Evolutionary conservation across 1,284 basidiomycete species (phyloP).

Genomic region (Naganishia albida): DNA sequence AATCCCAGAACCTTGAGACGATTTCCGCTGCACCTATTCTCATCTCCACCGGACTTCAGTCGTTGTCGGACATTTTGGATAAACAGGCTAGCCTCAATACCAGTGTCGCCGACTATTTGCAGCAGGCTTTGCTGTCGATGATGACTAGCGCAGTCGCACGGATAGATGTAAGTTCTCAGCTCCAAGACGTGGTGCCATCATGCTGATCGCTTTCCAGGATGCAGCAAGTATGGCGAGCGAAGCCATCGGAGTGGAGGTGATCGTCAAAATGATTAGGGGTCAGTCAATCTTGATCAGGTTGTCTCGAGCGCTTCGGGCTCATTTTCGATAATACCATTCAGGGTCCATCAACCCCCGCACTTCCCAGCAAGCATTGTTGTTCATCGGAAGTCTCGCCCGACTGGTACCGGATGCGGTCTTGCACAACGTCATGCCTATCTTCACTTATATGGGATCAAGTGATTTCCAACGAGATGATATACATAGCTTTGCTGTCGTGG

Average conservation of each 20-base stretch:
- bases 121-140: slow-evolving; percentile 81
- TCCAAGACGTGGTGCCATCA: too few relatives aligned
- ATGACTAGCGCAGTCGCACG: slow-evolving; percentile 69
- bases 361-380: slow-evolving; percentile 87
- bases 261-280: slow-evolving; percentile 85
- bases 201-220: slow-evolving; percentile 33
- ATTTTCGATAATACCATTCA: slow-evolving; percentile 43
- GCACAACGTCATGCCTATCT: slow-evolving; percentile 96
- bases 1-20: slow-evolving; percentile 66
- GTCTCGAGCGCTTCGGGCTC: background rate
- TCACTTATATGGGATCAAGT: slow-evolving; percentile 98
- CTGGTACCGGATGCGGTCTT: slow-evolving; percentile 87
- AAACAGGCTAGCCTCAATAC: slow-evolving; percentile 49
- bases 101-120: slow-evolving; percentile 72
- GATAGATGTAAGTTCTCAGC: slow-evolving; percentile 59
- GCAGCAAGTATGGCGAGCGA: slow-evolving; percentile 47
- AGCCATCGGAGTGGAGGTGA: slow-evolving; percentile 65
- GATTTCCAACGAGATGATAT: slow-evolving; percentile 95
- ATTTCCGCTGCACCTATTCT: slow-evolving; percentile 71
- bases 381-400: slow-evolving; percentile 80
- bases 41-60: slow-evolving; percentile 71
- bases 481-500: slow-evolving; percentile 91
- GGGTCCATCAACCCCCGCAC: slow-evolving; percentile 90
- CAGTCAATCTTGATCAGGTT: slow-evolving; percentile 5
- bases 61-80: slow-evolving; percentile 68